A percentile compares a stretch with the other conserved stretches of the same genome.
These are phyloP conservation scores for Hypoxylon sp. DNA, from an alignment of 2,329 filamentous ascomycete genomes.

Conservation along the genomic window DNA sequence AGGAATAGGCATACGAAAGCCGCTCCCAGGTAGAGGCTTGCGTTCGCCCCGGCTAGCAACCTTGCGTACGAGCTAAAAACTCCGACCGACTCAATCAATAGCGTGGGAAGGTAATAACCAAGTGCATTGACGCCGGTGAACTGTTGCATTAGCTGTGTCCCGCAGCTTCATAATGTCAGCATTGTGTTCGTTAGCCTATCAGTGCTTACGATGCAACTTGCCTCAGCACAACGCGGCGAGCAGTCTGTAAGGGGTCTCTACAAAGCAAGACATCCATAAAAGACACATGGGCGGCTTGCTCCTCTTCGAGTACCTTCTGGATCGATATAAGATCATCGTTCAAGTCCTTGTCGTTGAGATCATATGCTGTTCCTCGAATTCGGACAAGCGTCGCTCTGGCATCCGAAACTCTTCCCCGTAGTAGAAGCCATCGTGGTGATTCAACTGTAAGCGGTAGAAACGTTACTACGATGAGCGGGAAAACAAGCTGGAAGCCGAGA, in stretches of 20 bases:
- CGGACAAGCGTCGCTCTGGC: constrained; percentile 50
- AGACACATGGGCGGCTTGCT: constrained; percentile 40
- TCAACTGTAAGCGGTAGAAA: constrained; percentile 53
- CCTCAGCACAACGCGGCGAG: constrained; percentile 32
- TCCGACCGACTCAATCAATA: constrained; percentile 39
- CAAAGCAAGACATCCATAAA: constrained; percentile 20
- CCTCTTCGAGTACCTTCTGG: constrained; percentile 51
- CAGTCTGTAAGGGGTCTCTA: constrained; percentile 24
- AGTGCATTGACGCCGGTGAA: constrained; percentile 41
- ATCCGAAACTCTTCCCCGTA: constrained; percentile 49
- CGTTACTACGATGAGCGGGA: constrained; percentile 52
- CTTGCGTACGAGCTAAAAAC: constrained; percentile 36
- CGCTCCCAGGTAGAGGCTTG: constrained; percentile 36
- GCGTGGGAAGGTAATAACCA: constrained; percentile 37
- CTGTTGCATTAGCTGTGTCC: constrained; percentile 46
- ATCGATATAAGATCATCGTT: constrained; percentile 50
- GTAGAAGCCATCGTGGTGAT: constrained; percentile 52
- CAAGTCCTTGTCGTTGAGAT: constrained; percentile 44
- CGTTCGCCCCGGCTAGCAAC: constrained; percentile 33
- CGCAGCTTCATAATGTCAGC: constrained; percentile 33
- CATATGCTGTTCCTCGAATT: constrained; percentile 25
- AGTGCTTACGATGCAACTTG: constrained; percentile 14
- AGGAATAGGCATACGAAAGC: constrained; percentile 37
- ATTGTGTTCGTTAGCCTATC: neutral
- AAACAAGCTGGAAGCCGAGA: constrained; percentile 62